phyloP scores from a whole-genome alignment of 106 monocot genomes.

The Chionographis japonica region DNA sequence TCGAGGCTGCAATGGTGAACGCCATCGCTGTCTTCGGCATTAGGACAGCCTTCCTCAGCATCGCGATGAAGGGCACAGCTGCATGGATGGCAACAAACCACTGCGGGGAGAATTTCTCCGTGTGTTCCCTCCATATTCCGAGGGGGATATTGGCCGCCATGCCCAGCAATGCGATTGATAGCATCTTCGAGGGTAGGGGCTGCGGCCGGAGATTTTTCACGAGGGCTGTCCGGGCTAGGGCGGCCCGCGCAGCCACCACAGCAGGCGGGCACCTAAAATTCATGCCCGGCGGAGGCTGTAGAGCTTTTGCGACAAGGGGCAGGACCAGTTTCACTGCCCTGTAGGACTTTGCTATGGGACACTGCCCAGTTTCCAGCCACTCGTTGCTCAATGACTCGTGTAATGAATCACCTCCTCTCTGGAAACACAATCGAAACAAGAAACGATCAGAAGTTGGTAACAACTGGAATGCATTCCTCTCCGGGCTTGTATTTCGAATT shows the following conservation, averaged over 20 bases:
- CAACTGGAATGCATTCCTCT: too few species aligned
- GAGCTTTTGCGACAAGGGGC: slow-evolving; percentile 68
- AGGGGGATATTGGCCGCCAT: slow-evolving; percentile 49
- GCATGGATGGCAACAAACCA: slow-evolving; percentile 47
- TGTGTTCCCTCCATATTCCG: slow-evolving; percentile 52
- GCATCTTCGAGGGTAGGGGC: slow-evolving; percentile 36
- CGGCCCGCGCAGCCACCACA: slow-evolving; percentile 71
- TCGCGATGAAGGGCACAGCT: slow-evolving; percentile 46
- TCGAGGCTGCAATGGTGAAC: slow-evolving; percentile 41
- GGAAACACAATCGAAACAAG: slow-evolving; percentile 4
- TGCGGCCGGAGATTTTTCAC: slow-evolving; percentile 40
- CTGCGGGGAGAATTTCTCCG: slow-evolving; percentile 39
- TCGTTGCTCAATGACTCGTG: slow-evolving; percentile 71
- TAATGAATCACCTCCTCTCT: slow-evolving; percentile 35
- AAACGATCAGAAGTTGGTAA: too few species aligned
- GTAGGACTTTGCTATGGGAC: slow-evolving; percentile 81
- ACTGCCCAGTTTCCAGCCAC: slow-evolving; percentile 82
- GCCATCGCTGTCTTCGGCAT: slow-evolving; percentile 57
- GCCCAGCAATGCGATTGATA: slow-evolving; percentile 33
- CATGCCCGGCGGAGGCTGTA: slow-evolving; percentile 70
- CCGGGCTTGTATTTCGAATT: too few species aligned
- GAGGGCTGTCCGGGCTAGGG: slow-evolving; percentile 51
- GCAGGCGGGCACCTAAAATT: slow-evolving; percentile 68
- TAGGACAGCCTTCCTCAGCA: slow-evolving; percentile 44
- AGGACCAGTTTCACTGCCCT: slow-evolving; percentile 67